Percentiles rank a stretch among this genome's conserved stretches.
Conservation (phyloP, 176 grass and related monocot genomes). For the Lolium perenne region DNA sequence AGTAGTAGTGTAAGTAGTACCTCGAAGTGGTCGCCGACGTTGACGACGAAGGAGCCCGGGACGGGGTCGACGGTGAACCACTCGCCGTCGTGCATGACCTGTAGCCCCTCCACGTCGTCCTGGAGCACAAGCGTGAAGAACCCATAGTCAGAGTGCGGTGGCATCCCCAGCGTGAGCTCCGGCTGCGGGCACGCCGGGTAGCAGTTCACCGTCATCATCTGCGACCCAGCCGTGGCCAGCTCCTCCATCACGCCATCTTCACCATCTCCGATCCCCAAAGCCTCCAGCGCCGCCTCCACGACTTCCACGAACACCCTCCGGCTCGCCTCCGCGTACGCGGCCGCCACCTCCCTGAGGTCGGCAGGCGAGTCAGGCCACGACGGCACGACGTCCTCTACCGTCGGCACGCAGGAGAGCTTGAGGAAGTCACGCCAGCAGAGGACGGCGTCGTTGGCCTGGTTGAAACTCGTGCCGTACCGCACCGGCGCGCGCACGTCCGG, state of each 20-base stretch:
- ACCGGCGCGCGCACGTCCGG: conserved; percentile 60
- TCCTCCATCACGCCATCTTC: conserved; percentile 42
- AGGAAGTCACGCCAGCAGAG: conserved; percentile 96
- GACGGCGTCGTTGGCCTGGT: conserved; percentile 80
- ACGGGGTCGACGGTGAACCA: conserved; percentile 80
- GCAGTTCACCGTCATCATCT: conserved; percentile 83
- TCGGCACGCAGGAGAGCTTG: conserved; percentile 75
- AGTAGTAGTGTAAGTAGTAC: neutral
- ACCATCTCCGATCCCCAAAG: conserved; percentile 36
- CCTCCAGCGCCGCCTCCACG: conserved; percentile 61
- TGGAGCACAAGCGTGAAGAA: conserved; percentile 86
- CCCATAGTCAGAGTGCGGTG: conserved; percentile 91
- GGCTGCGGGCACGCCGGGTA: conserved; percentile 87
- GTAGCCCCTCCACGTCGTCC: conserved; percentile 72
- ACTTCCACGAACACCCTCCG: conserved; percentile 63
- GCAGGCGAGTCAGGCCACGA: conserved; percentile 58
- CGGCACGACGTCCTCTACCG: conserved; percentile 15
- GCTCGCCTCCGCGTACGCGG: conserved; percentile 52
- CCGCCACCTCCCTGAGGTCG: conserved; percentile 54
- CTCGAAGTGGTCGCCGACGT: conserved; percentile 93
- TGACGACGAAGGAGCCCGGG: conserved; percentile 61
- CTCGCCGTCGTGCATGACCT: conserved; percentile 48
- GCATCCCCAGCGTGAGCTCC: conserved; percentile 91
- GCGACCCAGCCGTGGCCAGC: conserved; percentile 54
- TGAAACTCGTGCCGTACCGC: conserved; percentile 94